A percentile compares a stretch with the other conserved stretches of the same genome.
Conservation (phyloP, 148 eudicot genomes). For the Vaccinium macrocarpon region DNA sequence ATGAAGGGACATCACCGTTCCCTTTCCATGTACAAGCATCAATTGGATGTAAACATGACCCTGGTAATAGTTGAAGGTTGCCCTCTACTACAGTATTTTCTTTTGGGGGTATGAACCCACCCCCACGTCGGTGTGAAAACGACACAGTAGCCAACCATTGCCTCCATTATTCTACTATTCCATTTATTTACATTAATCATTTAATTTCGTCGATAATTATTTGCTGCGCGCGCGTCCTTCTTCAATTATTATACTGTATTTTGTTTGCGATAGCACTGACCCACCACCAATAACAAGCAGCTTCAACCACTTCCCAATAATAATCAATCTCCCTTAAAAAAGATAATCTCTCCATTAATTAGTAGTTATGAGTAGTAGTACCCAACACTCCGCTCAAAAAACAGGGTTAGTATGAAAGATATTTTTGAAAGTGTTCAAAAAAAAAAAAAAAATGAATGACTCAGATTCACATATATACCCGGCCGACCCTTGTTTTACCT, state of each 20-base stretch:
- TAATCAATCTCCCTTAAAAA: no score
- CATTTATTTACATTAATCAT: background rate
- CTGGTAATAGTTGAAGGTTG: background rate
- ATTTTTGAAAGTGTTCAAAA: no score
- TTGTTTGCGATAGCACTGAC: background rate
- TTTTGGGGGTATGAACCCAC: constrained; percentile 10
- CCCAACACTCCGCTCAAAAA: no score
- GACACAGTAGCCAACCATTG: constrained; percentile 38
- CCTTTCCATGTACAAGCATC: no score
- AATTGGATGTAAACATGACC: background rate
- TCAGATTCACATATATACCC: no score
- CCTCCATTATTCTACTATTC: constrained; percentile 14
- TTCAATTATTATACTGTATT: constrained; percentile 6
- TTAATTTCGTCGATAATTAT: background rate
- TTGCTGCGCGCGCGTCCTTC: no score
- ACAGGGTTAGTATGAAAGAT: no score
- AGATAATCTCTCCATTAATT: no score
- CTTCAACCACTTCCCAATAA: background rate
- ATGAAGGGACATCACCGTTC: no score
- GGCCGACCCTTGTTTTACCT: no score
- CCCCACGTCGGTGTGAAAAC: constrained; percentile 26
- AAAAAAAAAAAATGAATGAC: no score
- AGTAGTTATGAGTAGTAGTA: background rate
- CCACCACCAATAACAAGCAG: background rate
- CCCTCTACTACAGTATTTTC: background rate